A percentile compares a stretch with the other conserved stretches of the same genome.
Conservation (phyloP, 75 land plant genomes). For the Larix kaempferi region DNA sequence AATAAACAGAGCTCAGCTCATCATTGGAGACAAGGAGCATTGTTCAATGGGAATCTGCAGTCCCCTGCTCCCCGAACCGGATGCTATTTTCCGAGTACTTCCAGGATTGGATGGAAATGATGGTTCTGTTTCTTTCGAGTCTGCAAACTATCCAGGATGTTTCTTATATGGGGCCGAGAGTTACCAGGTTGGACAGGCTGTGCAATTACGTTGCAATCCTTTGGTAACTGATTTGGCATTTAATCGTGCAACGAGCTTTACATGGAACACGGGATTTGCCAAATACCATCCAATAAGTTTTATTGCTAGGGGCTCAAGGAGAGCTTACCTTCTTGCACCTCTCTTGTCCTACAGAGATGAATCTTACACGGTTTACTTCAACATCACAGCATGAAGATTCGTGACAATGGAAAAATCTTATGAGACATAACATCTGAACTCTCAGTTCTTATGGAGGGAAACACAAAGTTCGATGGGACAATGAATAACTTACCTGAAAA, state of each 20-base stretch:
- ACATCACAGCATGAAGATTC: conserved; percentile 21
- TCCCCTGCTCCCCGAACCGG: not conserved
- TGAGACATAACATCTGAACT: not conserved
- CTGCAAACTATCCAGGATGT: conserved; percentile 35
- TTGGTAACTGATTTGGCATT: conserved; percentile 23
- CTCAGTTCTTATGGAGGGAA: not conserved
- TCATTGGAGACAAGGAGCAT: not conserved
- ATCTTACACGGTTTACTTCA: conserved; percentile 80
- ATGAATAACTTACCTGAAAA: no score
- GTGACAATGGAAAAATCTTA: not conserved
- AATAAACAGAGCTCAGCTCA: conserved; percentile 1
- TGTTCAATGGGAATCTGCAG: conserved; percentile 9
- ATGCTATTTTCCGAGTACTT: conserved; percentile 38
- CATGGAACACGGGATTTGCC: conserved; percentile 36
- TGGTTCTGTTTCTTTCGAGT: conserved; percentile 60
- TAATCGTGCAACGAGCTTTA: conserved; percentile 50
- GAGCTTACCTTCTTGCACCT: conserved; percentile 64
- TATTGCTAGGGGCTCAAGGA: conserved; percentile 50
- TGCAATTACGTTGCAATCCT: conserved; percentile 32
- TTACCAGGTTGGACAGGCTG: not conserved
- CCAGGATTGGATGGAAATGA: conserved; percentile 46
- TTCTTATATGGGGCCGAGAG: conserved; percentile 20
- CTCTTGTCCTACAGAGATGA: conserved; percentile 69
- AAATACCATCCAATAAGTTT: conserved; percentile 84
- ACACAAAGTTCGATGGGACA: no score